Percentiles rank a stretch among this genome's conserved stretches.
phyloP scores from a whole-genome alignment of 768 basidiomycete genomes.

The Suillus subaureus region DNA sequence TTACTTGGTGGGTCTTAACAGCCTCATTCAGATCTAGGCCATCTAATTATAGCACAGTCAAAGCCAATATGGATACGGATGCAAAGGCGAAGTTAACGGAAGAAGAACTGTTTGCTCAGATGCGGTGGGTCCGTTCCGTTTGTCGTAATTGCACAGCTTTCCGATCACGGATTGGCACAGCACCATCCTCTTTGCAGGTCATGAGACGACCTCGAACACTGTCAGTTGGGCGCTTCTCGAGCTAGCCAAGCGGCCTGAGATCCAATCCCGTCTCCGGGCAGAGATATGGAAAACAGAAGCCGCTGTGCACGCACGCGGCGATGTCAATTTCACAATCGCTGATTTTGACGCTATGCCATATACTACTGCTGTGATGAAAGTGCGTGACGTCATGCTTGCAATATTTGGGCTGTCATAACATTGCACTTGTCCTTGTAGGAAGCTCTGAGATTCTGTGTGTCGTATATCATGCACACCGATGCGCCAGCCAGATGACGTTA shows the following conservation, averaged over 20 bases:
- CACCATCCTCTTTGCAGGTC: conserved; percentile 49
- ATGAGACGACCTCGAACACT: conserved; percentile 65
- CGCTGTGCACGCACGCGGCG: conserved; percentile 37
- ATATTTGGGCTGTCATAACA: not conserved
- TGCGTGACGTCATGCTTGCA: conserved; percentile 15
- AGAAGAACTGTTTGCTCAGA: conserved; percentile 15
- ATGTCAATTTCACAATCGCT: conserved; percentile 38
- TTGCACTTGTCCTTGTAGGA: conserved; percentile 35
- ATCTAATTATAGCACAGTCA: conserved; percentile 18
- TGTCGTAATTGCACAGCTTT: not conserved
- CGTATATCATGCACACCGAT: conserved; percentile 51
- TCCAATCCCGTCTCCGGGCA: conserved; percentile 61
- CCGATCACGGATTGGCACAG: conserved; percentile 25
- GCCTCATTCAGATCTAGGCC: not conserved
- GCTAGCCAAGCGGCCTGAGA: conserved; percentile 56
- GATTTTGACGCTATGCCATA: conserved; percentile 57
- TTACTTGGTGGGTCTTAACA: conserved; percentile 39
- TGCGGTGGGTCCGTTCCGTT: conserved; percentile 19
- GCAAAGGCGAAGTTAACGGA: conserved; percentile 27
- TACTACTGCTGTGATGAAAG: conserved; percentile 48
- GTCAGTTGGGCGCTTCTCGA: conserved; percentile 65
- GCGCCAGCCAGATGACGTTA: conserved; percentile 54
- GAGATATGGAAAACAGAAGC: conserved; percentile 44
- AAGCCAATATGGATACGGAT: conserved; percentile 30
- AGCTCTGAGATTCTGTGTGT: conserved; percentile 49